Base-by-base conservation (phyloP, 1,284 basidiomycete species). In the Porodaedalea pini region DNA sequence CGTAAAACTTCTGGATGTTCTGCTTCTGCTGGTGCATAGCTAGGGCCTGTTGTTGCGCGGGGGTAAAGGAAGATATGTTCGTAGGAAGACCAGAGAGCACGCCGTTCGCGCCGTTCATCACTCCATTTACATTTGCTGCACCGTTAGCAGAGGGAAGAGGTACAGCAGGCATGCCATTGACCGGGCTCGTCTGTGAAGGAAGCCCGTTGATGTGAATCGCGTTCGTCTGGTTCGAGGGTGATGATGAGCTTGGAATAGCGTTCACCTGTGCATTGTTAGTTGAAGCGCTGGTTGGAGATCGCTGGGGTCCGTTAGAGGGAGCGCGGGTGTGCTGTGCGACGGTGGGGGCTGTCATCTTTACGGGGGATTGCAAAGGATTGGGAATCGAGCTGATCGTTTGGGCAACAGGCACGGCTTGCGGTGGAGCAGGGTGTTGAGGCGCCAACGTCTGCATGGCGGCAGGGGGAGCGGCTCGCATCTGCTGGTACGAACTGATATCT, bases 251-350 rank as follows among this genome's bases (percentile, higher is more conserved):
- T 58, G 54, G 45, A 58, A 61, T 2, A 61, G 43, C n/a, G 54
- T 61, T 31, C 63, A 58, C 7, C 62, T 62, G 6, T 67, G 60
- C 36, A 66, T 62, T 36, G 69, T 68, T 3, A 69, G 66, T 6
- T 67, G 63, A 27, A 4, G 50, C 39, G 23, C 49, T 56, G 25
- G 29, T 60, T n/a, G 78, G 74, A 1, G 80, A 78, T 17, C 78
- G 79, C 69, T 80, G 81, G 36, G 71, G 77, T 55, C 77, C 79
- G 39, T 77, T 79, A 0, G 81, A 78, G 0, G 81, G 80, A 36
- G 82, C 80, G 31, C 83, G 78, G 70, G 82, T 75, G 50, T 81
- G 81, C 0, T 81, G 78, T 4, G 79, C 67, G 0, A 72, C 68
- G 13, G 69, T 66, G 3, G 82, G 78, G 0, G 82, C 78, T 0